Conservation (phyloP, 345 rosid species). For the Eucalyptus marginata region DNA sequence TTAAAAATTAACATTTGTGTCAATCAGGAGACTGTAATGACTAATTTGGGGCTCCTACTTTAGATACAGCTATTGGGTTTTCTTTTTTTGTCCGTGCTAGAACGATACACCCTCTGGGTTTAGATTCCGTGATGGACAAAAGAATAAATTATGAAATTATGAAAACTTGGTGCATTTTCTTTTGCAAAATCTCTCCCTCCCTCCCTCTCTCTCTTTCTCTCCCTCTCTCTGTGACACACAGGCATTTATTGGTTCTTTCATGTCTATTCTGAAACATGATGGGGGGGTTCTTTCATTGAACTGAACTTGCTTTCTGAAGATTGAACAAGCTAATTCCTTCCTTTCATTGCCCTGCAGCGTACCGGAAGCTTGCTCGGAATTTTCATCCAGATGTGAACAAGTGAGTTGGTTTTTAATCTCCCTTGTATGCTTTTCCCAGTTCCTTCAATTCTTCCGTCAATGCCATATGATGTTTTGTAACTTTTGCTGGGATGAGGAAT, state of each 20-base stretch:
- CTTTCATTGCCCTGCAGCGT: constrained; percentile 41
- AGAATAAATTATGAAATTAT: background rate
- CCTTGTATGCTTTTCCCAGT: background rate
- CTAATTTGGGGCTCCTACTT: background rate
- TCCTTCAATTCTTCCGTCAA: no score
- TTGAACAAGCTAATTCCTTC: background rate
- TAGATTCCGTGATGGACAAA: background rate
- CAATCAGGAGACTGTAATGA: background rate
- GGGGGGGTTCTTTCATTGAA: background rate
- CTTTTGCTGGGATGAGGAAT: background rate
- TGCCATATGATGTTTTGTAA: background rate
- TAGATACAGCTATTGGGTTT: background rate
- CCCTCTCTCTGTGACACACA: background rate
- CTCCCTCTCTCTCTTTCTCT: background rate
- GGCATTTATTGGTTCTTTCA: background rate
- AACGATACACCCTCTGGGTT: background rate
- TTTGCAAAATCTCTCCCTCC: background rate
- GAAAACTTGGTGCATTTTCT: background rate
- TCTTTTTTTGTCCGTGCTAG: background rate
- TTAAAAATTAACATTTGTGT: background rate
- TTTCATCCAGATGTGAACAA: constrained; percentile 98
- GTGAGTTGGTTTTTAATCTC: constrained; percentile 28
- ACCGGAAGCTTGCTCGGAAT: constrained; percentile 92
- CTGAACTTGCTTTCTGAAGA: background rate
- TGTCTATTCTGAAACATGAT: background rate